Conservation (phyloP, 805 yeast genomes). For the Yarrowia deformans region DNA sequence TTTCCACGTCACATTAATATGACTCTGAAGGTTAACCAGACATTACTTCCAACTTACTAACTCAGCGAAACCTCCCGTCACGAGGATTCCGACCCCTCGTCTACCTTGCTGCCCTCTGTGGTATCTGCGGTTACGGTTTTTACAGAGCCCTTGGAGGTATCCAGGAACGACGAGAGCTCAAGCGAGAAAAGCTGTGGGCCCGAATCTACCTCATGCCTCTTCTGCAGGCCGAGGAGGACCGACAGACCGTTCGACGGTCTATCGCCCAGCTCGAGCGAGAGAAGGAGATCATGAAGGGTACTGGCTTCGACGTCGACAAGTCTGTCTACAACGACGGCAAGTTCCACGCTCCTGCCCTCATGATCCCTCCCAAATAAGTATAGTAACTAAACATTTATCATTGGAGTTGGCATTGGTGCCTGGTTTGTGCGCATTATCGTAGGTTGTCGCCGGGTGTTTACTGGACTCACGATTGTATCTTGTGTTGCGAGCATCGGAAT, state of each 20-base stretch:
- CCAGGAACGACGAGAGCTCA: slow-evolving; percentile 73
- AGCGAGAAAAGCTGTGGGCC: slow-evolving; percentile 80
- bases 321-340: slow-evolving; percentile 57
- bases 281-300: slow-evolving; percentile 68
- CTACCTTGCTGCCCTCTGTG: slow-evolving; percentile 70
- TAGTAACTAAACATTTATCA: slow-evolving; percentile 32
- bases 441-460: no score
- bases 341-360: slow-evolving; percentile 51
- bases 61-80: slow-evolving; percentile 73
- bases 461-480: no score
- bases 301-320: slow-evolving; percentile 66
- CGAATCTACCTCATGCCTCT: slow-evolving; percentile 75
- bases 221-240: slow-evolving; percentile 81
- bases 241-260: slow-evolving; percentile 76
- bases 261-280: slow-evolving; percentile 72
- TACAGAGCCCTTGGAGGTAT: slow-evolving; percentile 70
- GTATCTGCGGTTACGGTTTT: slow-evolving; percentile 74
- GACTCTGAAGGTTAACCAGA: not conserved
- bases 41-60: slow-evolving; percentile 1
- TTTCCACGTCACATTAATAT: no score
- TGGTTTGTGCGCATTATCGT: no score
- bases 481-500: no score
- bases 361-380: slow-evolving; percentile 40
- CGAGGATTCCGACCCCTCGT: slow-evolving; percentile 83
- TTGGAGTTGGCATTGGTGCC: slow-evolving; percentile 9